Percentiles rank a stretch among this genome's conserved stretches.
Conservation (phyloP, 1,284 basidiomycete species). For the Tilletia walkeri region DNA sequence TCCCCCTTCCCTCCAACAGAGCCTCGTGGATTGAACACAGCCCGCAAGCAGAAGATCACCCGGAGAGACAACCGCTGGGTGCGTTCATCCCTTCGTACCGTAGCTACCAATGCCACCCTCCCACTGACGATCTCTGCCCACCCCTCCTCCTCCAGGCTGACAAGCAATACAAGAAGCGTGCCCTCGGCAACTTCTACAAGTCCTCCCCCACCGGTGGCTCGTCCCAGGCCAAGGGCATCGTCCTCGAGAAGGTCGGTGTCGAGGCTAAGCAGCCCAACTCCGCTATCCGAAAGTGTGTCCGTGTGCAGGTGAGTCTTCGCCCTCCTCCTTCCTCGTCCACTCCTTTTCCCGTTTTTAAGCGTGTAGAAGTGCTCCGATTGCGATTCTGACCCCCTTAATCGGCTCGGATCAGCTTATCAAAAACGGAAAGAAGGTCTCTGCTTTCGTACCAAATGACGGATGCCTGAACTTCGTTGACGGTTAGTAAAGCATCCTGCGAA, state of each 20-base stretch:
- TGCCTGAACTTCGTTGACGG: slow-evolving; percentile 79
- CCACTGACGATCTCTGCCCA: neutral
- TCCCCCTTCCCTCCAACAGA: slow-evolving; percentile 54
- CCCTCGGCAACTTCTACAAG: slow-evolving; percentile 99
- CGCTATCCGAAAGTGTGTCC: slow-evolving; percentile 99
- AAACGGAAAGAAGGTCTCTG: slow-evolving; percentile 87
- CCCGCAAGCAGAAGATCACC: slow-evolving; percentile 92
- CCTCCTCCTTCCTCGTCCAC: neutral
- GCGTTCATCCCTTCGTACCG: slow-evolving; percentile 22
- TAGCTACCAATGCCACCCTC: neutral
- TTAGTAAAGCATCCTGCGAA: no score
- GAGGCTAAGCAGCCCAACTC: slow-evolving; percentile 98
- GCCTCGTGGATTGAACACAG: slow-evolving; percentile 98
- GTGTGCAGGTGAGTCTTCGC: slow-evolving; percentile 65
- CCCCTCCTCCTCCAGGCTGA: slow-evolving; percentile 69
- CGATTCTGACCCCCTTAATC: no score
- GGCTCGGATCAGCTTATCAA: slow-evolving; percentile 79
- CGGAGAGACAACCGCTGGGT: slow-evolving; percentile 94
- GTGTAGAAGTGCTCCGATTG: no score
- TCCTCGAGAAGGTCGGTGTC: slow-evolving; percentile 91
- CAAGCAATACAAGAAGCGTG: slow-evolving; percentile 99
- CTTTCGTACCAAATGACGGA: slow-evolving; percentile 75
- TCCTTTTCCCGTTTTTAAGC: no score
- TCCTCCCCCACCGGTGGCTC: slow-evolving; percentile 99
- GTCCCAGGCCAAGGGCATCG: slow-evolving; percentile 99